Evolutionary conservation across 2,329 filamentous ascomycete species (phyloP).

Genomic region (Moelleriella libera): DNA sequence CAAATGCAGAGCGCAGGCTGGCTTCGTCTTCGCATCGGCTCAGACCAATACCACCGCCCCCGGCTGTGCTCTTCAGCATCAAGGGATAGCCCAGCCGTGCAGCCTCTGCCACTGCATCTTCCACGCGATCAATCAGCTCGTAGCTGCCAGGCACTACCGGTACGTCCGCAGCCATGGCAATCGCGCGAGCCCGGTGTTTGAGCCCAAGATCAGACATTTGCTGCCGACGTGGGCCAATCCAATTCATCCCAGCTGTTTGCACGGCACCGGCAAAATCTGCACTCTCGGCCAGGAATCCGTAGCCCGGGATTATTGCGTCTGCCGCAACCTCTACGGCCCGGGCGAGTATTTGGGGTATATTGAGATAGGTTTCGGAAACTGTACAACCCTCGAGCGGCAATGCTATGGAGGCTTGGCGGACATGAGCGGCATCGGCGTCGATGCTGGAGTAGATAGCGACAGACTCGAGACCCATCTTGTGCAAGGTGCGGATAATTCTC

Average conservation of each 20-base stretch:
- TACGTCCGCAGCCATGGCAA: constrained; percentile 16
- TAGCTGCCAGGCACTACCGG: constrained; percentile 19
- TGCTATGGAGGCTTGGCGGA: constrained; percentile 50
- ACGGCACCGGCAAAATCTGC: constrained; percentile 43
- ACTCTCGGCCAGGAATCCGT: constrained; percentile 54
- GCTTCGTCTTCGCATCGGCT: constrained; percentile 18
- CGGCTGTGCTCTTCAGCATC: constrained; percentile 33
- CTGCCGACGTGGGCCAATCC: constrained; percentile 41
- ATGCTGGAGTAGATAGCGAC: constrained; percentile 53
- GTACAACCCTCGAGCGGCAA: constrained; percentile 43
- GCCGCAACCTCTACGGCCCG: constrained; percentile 32
- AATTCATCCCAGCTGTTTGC: constrained; percentile 37
- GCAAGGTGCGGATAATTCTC: constrained; percentile 54
- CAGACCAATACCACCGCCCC: constrained; percentile 31
- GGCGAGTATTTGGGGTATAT: constrained; percentile 44
- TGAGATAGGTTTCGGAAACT: constrained; percentile 41
- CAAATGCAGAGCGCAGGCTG: constrained; percentile 16
- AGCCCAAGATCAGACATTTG: constrained; percentile 22
- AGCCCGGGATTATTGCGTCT: constrained; percentile 51
- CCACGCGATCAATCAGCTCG: constrained; percentile 10
- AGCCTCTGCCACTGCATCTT: constrained; percentile 11
- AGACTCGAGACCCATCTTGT: constrained; percentile 51
- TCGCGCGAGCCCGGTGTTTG: constrained; percentile 21
- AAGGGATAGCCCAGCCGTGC: constrained; percentile 21
- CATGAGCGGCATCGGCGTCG: constrained; percentile 54